Percentiles rank a stretch among this genome's conserved stretches.
phyloP scores from a whole-genome alignment of 805 yeast species.

The Millerago galiae region DNA sequence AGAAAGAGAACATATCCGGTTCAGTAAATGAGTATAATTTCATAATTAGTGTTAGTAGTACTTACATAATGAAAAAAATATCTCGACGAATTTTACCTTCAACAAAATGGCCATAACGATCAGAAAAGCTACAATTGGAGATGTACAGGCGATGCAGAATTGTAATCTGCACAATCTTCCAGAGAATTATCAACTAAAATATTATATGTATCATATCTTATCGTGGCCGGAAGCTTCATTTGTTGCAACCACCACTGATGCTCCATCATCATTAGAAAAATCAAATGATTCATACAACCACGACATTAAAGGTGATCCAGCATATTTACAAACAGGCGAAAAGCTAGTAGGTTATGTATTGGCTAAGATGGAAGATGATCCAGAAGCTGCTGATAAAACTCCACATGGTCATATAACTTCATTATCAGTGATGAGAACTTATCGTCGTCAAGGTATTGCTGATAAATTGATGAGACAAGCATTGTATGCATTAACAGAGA shows the following conservation, averaged over 20 bases:
- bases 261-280: background rate
- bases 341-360: constrained; percentile 93
- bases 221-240: constrained; percentile 98
- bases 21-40: constrained; percentile 16
- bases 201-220: constrained; percentile 86
- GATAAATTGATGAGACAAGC: constrained; percentile 86
- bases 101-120: constrained; percentile 74
- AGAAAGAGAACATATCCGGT: constrained; percentile 45
- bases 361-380: constrained; percentile 96
- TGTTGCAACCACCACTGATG: constrained; percentile 81
- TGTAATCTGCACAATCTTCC: constrained; percentile 89
- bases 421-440: constrained; percentile 89
- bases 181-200: constrained; percentile 88
- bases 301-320: constrained; percentile 47
- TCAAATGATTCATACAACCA: constrained; percentile 1
- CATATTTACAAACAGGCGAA: constrained; percentile 62
- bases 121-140: constrained; percentile 79
- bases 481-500: constrained; percentile 71
- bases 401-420: constrained; percentile 94
- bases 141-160: constrained; percentile 92
- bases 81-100: background rate
- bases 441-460: constrained; percentile 92
- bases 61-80: background rate
- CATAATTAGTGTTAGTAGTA: too few species aligned
- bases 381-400: constrained; percentile 59